A percentile compares a stretch with the other conserved stretches of the same genome.
Conservation (phyloP, 192 early-diverging fungal genomes). For the Backusella westeae region DNA sequence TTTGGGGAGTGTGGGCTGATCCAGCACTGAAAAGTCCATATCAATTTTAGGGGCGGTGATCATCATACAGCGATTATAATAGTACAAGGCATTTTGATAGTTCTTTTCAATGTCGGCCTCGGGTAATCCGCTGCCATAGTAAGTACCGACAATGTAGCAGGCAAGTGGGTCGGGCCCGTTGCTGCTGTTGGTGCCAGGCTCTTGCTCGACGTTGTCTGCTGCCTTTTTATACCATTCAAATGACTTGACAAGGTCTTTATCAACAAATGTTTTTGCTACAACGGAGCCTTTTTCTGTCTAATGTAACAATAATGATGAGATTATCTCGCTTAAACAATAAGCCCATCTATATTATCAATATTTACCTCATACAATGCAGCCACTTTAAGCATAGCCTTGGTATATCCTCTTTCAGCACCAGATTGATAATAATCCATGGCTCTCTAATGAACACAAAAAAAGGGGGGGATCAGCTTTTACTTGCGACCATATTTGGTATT, state of each 20-base stretch:
- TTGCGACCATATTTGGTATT: not conserved
- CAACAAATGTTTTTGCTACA: not conserved
- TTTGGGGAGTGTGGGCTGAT: conserved; percentile 4
- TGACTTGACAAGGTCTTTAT: conserved; percentile 28
- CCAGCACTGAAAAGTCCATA: conserved; percentile 24
- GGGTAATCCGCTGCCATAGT: conserved; percentile 29
- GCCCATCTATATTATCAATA: not conserved
- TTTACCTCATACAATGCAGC: conserved; percentile 39
- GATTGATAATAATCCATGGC: conserved; percentile 26
- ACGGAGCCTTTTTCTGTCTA: conserved; percentile 7
- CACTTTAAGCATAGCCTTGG: conserved; percentile 34
- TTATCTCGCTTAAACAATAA: not conserved
- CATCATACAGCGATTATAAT: conserved; percentile 36
- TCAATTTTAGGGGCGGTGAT: conserved; percentile 34
- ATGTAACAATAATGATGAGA: not conserved
- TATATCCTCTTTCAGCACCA: conserved; percentile 34
- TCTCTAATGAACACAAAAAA: conserved; percentile 11
- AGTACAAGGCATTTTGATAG: conserved; percentile 28
- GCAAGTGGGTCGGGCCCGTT: conserved; percentile 34
- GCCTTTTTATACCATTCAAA: conserved; percentile 40
- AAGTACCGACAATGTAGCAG: conserved; percentile 36
- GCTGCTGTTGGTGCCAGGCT: not conserved
- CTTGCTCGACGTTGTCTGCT: conserved; percentile 21
- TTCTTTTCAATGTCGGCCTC: conserved; percentile 33
- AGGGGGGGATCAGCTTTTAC: not conserved